Base-by-base conservation (phyloP, 768 basidiomycete species). In the Lactarius indigo region DNA sequence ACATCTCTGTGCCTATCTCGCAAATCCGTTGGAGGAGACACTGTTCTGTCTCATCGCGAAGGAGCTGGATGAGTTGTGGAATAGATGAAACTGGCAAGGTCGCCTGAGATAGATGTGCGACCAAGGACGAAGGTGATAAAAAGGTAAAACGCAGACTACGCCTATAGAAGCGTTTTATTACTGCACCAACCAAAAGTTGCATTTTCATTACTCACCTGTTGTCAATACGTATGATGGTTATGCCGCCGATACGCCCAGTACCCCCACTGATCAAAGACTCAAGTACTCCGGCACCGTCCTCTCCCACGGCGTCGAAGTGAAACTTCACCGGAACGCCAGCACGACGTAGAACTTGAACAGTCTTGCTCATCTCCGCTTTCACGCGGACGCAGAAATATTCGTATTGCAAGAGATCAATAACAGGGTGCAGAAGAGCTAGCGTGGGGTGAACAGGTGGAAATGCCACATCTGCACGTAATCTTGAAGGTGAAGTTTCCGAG, bases 351-450 rank as follows among this genome's bases (percentile, higher is more conserved):
- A 85, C 84, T 23, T 67, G 59, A 9, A 79, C 78, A 63, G 86
- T 80, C 69, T 79, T 83, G 47, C 77, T 75, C 39, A 94, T 74
- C 76, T 91, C 89, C 1, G 74, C 63, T 68, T 83, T 82, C 57
- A 93, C 79, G 66, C 86, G 81, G 65, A 80, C 75, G 73, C 88
- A 89, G 74, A 94, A 92, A 30, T 85, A 84, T 71, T 85, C 84
- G 73, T 94, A 94, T 75, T 93, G 92, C 50, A 94, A 76, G 35
- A 92, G 71, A 73, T 93, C 91, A 67, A 93, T 87, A 68, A 93
- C 79, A 0, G 90, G 90, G 47, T 87, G 89, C 18, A 94, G 81
- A 42, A 93, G 75, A 2, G 80, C 79, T 18, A 85, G 83, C n/a
- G 79, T 59, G 8, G 71, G 66, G 5, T 70, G 42, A 42, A 66